Evolutionary conservation across 2,329 filamentous ascomycete genomes (phyloP).

Genomic region (Decorospora gaudefroyi): DNA sequence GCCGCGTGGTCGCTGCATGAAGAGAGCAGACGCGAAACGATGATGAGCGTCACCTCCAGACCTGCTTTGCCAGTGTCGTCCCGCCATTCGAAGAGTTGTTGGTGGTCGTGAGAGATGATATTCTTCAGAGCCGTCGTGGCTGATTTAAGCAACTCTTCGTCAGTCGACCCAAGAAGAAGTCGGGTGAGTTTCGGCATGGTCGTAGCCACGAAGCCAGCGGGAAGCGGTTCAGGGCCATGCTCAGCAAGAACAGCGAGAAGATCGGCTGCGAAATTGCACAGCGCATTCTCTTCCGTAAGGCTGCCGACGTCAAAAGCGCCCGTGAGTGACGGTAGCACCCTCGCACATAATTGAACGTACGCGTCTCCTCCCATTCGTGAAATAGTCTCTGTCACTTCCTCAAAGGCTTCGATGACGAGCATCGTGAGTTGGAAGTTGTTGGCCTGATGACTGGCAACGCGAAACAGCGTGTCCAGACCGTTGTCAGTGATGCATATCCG

Average conservation of each 20-base stretch:
- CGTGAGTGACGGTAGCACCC: constrained; percentile 84
- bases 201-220: constrained; percentile 80
- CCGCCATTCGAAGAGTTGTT: constrained; percentile 86
- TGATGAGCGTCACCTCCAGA: constrained; percentile 84
- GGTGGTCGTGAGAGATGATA: constrained; percentile 85
- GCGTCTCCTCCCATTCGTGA: constrained; percentile 66
- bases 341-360: constrained; percentile 79
- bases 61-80: constrained; percentile 78
- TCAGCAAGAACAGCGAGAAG: constrained; percentile 80
- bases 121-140: constrained; percentile 86
- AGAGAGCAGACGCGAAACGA: constrained; percentile 87
- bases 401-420: constrained; percentile 87
- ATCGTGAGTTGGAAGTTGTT: constrained; percentile 89
- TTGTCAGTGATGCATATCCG: constrained; percentile 73
- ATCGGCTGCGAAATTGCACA: constrained; percentile 86
- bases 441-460: constrained; percentile 84
- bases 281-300: constrained; percentile 79
- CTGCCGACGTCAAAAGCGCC: constrained; percentile 88
- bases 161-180: constrained; percentile 79
- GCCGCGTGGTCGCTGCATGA: constrained; percentile 85
- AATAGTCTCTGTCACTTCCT: constrained; percentile 76
- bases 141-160: constrained; percentile 85
- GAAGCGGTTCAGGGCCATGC: constrained; percentile 81
- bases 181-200: constrained; percentile 85
- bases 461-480: constrained; percentile 82